Percentiles rank a stretch among this genome's conserved stretches.
phyloP scores from a whole-genome alignment of 306 rosid genomes.

The Begonia masoniana region DNA sequence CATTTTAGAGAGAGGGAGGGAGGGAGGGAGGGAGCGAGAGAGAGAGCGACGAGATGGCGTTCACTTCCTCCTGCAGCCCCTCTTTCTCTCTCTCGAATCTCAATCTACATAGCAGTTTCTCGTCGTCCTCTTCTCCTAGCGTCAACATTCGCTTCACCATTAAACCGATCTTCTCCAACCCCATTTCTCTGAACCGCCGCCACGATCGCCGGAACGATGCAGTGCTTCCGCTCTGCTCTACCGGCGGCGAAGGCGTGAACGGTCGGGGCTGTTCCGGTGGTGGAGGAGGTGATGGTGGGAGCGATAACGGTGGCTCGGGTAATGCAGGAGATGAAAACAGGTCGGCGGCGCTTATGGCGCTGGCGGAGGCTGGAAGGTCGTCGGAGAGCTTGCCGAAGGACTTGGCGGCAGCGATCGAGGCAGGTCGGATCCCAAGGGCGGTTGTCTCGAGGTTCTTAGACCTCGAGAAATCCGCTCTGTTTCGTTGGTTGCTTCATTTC shows the following conservation, averaged over 20 bases:
- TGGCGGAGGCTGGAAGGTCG: constrained; percentile 55
- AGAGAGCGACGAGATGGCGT: constrained; percentile 34
- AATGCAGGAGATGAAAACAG: constrained; percentile 25
- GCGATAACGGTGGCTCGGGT: constrained; percentile 14
- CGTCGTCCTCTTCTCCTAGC: constrained; percentile 16
- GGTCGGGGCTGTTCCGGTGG: constrained; percentile 16
- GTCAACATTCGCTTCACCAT: constrained; percentile 13
- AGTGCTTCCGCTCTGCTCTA: background rate
- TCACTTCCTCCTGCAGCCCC: constrained; percentile 34
- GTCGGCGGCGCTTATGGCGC: constrained; percentile 42
- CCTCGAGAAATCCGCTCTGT: constrained; percentile 41
- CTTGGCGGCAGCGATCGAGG: constrained; percentile 65
- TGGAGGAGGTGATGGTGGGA: constrained; percentile 17
- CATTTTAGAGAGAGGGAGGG: background rate
- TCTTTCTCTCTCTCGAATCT: constrained; percentile 22
- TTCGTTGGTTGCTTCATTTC: constrained; percentile 77
- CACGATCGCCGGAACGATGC: background rate
- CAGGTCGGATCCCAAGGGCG: constrained; percentile 58
- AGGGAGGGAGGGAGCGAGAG: background rate
- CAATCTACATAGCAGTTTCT: constrained; percentile 12
- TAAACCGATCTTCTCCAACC: too few relatives aligned
- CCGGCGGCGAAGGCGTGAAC: constrained; percentile 11
- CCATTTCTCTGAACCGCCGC: constrained; percentile 15
- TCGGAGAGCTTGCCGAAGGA: constrained; percentile 65
- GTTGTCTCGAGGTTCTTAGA: constrained; percentile 59